These are phyloP conservation scores for Fraxinus quadrangulata DNA, from an alignment of 257 asterid species.

Conservation along the genomic window DNA sequence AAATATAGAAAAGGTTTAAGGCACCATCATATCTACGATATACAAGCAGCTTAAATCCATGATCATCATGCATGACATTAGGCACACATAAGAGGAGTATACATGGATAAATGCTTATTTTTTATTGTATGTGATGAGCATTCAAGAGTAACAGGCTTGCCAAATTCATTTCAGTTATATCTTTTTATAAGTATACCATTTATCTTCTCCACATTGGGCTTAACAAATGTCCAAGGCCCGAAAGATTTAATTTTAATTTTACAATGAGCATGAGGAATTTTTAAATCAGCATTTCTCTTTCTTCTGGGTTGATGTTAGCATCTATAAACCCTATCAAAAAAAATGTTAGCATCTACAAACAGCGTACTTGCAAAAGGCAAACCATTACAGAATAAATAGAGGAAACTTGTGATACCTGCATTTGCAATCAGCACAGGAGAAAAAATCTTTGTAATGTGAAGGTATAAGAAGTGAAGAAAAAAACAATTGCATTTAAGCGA, in stretches of 20 bases:
- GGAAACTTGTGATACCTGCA: neutral
- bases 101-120: neutral
- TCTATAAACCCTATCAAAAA: too few species aligned
- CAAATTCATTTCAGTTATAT: neutral
- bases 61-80: neutral
- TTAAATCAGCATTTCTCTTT: neutral
- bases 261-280: neutral
- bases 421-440: neutral
- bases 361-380: neutral
- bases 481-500: neutral
- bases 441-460: neutral
- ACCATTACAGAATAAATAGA: neutral
- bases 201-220: neutral
- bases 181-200: neutral
- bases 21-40: neutral
- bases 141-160: neutral
- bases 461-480: neutral
- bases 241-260: neutral
- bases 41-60: slow-evolving; percentile 1
- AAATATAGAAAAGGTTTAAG: slow-evolving; percentile 16
- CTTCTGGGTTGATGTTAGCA: neutral
- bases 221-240: neutral
- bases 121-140: neutral
- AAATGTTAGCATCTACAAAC: neutral
- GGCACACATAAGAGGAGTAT: neutral